phyloP scores from a whole-genome alignment of 2,329 filamentous ascomycete genomes.

The Xylariomycetidae sp. region DNA sequence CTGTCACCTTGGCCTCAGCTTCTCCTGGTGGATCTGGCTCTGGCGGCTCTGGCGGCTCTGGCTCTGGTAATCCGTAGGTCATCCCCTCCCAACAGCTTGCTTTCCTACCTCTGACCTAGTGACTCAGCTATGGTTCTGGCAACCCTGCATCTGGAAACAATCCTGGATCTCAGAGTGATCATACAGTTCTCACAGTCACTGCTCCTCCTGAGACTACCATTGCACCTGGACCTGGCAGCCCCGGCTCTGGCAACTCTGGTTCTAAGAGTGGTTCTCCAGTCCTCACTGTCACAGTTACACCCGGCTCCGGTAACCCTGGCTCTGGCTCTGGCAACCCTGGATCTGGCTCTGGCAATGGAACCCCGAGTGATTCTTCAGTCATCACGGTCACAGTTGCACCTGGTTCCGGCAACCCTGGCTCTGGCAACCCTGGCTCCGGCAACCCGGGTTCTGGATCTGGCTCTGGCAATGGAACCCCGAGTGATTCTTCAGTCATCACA shows the following conservation, averaged over 20 bases:
- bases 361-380: neutral
- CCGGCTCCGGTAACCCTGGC: constrained; percentile 4
- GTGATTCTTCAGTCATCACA: too few species aligned
- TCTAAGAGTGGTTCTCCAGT: neutral
- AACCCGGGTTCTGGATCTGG: neutral
- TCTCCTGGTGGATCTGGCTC: too few species aligned
- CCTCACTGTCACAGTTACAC: neutral
- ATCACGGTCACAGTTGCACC: too few species aligned
- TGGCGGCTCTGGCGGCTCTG: constrained; percentile 7
- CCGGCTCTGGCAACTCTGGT: neutral
- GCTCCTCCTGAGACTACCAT: neutral
- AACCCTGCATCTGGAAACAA: too few species aligned
- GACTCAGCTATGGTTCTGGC: too few species aligned
- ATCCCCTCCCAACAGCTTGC: too few species aligned
- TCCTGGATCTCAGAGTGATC: too few species aligned
- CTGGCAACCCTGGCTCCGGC: neutral
- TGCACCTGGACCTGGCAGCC: neutral
- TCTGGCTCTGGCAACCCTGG: constrained; percentile 2
- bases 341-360: constrained; percentile 3
- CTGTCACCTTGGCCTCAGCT: too few species aligned
- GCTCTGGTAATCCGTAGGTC: too few species aligned
- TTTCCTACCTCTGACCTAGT: too few species aligned
- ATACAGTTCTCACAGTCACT: too few species aligned
- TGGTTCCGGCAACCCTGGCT: neutral
- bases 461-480: constrained; percentile 3